Base-by-base conservation (phyloP, 345 rosid species). In the Geranium brycei region DNA sequence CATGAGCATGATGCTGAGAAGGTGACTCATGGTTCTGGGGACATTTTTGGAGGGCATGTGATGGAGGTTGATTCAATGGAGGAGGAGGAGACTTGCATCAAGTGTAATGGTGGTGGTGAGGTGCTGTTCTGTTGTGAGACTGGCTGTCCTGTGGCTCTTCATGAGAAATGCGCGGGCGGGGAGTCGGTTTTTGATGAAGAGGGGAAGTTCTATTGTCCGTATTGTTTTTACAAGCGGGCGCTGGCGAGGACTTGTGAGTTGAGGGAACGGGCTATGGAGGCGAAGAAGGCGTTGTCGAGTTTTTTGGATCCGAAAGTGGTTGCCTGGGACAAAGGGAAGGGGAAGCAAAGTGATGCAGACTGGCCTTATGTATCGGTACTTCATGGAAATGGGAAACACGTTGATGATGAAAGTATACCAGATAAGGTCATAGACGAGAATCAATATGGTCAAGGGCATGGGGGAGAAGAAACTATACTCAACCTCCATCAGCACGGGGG, bases 151-250 rank as follows among this genome's bases (percentile, higher is more conserved):
- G 28, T 84, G 17, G 73, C 78, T 2, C 56, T 82, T 67, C 89
- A 87, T 65, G 78, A 70, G 28, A 73, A 74, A 6, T 79, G 86
- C 69, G 41, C 63, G 28, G 19, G 51, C 51, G 7, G 51, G 57
- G 64, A 71, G 51, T 77, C 78, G 16, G 65, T 70, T 17, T 76
- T 77, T 41, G 85, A 87, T 69, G 76, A 74, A 3, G 62, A 55
- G 16, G 96, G 87, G 0, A 78, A 69, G 3, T 89, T 85, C 72
- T 79, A 72, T 19, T 85, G 96, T 60, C 85, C 89, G 19, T 85
- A 79, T 31, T 87, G 96, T 72, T 76, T 81, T 77, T 80, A 82
- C 74, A 87, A 80, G 67, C 69, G 71, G 65, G 57, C 67, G 23
- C 31, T 67, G 38, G 31, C 55, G 1, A 78, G 68, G 79, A 59